phyloP scores from a whole-genome alignment of 2,329 filamentous ascomycete species.

The Aspergillus carbonarius region DNA sequence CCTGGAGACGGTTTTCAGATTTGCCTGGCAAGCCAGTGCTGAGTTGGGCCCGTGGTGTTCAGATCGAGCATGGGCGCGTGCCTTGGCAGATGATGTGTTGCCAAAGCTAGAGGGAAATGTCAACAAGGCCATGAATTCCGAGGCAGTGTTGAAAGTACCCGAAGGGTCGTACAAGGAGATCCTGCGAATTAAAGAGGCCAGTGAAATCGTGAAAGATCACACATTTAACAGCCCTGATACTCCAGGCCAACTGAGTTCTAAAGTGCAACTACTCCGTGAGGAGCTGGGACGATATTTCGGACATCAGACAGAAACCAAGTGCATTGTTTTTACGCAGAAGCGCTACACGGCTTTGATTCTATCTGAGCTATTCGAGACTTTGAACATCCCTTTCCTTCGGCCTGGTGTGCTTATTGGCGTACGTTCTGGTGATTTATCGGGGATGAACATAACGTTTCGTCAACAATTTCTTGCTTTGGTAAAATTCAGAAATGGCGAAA shows the following conservation, averaged over 20 bases:
- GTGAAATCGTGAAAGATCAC: constrained; percentile 55
- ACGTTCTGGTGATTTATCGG: constrained; percentile 51
- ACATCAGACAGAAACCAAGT: constrained; percentile 59
- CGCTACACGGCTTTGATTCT: constrained; percentile 75
- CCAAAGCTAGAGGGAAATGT: constrained; percentile 59
- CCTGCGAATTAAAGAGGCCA: constrained; percentile 59
- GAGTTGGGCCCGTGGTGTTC: constrained; percentile 81
- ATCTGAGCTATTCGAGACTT: constrained; percentile 61
- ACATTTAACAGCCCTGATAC: constrained; percentile 42
- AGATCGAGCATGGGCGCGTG: constrained; percentile 75
- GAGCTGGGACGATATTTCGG: constrained; percentile 65
- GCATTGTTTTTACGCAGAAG: constrained; percentile 84
- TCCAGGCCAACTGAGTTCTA: constrained; percentile 63
- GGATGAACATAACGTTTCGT: constrained; percentile 65
- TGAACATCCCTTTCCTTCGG: constrained; percentile 60
- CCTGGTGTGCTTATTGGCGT: constrained; percentile 66
- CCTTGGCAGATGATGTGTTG: constrained; percentile 62
- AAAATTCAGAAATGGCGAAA: constrained; percentile 58
- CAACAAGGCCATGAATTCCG: constrained; percentile 12
- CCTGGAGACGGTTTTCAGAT: constrained; percentile 59
- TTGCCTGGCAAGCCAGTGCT: constrained; percentile 59
- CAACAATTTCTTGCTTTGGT: constrained; percentile 73
- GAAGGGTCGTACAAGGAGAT: constrained; percentile 55
- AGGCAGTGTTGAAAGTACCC: constrained; percentile 9
- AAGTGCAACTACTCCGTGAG: constrained; percentile 63